These are phyloP conservation scores for Aegilops longissima DNA, from an alignment of 176 grass and related monocot species.

Conservation along the genomic window DNA sequence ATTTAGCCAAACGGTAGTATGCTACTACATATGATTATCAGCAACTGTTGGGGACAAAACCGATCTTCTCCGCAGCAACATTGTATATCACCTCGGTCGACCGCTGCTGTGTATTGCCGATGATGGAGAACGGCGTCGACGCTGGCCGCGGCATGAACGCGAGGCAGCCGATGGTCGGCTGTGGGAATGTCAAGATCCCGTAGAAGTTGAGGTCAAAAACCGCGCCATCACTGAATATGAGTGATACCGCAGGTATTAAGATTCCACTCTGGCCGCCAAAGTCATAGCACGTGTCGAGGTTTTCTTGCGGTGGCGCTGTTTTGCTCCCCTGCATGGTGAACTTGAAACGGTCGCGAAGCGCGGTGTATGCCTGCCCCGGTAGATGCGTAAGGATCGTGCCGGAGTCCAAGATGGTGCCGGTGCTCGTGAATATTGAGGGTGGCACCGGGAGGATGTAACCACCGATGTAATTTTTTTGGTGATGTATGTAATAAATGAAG, in stretches of 20 bases:
- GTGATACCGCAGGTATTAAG: slow-evolving; percentile 27
- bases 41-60: slow-evolving; percentile 26
- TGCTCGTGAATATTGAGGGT: slow-evolving; percentile 29
- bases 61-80: slow-evolving; percentile 45
- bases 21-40: too few species aligned
- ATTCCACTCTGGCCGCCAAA: slow-evolving; percentile 27
- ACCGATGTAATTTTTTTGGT: too few species aligned
- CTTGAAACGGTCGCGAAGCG: slow-evolving; percentile 46
- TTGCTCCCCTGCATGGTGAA: slow-evolving; percentile 48
- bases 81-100: slow-evolving; percentile 56
- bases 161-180: slow-evolving; percentile 40
- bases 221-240: slow-evolving; percentile 52
- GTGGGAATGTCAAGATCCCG: slow-evolving; percentile 33
- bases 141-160: slow-evolving; percentile 39
- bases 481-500: too few species aligned
- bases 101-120: slow-evolving; percentile 75
- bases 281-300: slow-evolving; percentile 41
- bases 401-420: slow-evolving; percentile 47
- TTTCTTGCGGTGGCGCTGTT: slow-evolving; percentile 25
- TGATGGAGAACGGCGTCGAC: slow-evolving; percentile 24
- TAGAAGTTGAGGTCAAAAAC: slow-evolving; percentile 34
- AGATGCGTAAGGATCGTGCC: slow-evolving; percentile 30
- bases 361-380: slow-evolving; percentile 28
- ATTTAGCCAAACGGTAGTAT: too few species aligned
- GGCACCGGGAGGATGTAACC: slow-evolving; percentile 42